Percentiles rank a stretch among this genome's conserved stretches.
Conservation (phyloP, 331 rosid species). For the Malus hybrid region DNA sequence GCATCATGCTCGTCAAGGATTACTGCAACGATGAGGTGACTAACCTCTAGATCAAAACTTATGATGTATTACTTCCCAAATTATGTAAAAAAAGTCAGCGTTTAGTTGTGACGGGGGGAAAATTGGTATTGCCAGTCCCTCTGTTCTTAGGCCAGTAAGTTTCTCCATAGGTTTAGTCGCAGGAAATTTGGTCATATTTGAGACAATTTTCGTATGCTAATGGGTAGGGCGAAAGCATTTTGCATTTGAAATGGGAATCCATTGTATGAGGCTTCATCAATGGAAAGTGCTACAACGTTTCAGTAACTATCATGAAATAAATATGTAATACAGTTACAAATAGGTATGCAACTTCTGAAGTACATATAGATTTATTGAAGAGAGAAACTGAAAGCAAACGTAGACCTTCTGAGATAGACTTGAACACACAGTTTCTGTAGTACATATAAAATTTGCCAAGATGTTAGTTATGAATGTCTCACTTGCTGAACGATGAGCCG, state of each 20-base stretch:
- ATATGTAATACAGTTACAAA: neutral
- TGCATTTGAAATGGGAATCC: neutral
- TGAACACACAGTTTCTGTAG: neutral
- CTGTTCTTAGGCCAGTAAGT: neutral
- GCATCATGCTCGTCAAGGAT: constrained; percentile 48
- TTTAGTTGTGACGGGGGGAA: neutral
- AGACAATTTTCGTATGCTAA: neutral
- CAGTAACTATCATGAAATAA: neutral
- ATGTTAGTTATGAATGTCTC: neutral
- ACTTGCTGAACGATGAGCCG: neutral
- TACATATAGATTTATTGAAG: neutral
- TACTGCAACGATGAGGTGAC: constrained; percentile 30
- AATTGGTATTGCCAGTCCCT: neutral
- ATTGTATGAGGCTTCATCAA: neutral
- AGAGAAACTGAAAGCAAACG: neutral
- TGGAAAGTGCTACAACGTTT: neutral
- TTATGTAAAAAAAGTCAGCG: neutral
- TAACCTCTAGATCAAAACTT: neutral
- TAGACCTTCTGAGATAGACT: neutral
- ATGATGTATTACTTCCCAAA: neutral
- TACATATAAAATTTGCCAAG: neutral
- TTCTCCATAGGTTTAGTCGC: neutral
- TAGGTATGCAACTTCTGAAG: neutral
- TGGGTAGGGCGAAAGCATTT: neutral
- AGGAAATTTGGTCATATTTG: neutral